Evolutionary conservation across 1,139 yeast species (phyloP), one percentile per base, ranked within the genome.

Genomic region (Barnettozyma hawaiiensis): DNA sequence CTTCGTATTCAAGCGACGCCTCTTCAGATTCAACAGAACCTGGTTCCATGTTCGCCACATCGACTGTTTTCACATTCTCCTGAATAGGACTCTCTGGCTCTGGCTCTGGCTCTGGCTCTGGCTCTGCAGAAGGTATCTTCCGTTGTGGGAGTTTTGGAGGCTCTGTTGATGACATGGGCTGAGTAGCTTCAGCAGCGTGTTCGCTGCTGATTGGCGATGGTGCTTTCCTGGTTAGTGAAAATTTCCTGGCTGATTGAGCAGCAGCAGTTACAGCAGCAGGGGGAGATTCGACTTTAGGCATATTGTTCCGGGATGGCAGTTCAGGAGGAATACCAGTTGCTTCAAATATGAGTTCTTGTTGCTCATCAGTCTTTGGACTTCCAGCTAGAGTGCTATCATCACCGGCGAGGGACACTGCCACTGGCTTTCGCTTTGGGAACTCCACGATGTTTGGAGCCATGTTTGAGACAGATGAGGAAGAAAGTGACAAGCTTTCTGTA

Each of bases 351-450:
- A 5, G n/a, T 15, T 15, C 19, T 16, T 31, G 33, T 16, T 31
- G n/a, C 9, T 7, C 21, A 2, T 16, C 33, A 5, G 33, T 9
- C 11, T 6, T 12, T 20, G 21, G 14, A 4, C 21, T 12, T 9
- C 21, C 24, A 15, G 35, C 5, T 32, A 10, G 3, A 12, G 3
- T 21, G 14, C 9, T 12, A 7, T 2, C 21, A 7, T 35, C 18
- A n/a, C 16, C 23, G 15, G 16, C 14, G 14, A 23, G 11, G 12
- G 15, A 9, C 9, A 19, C 24, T 9, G 11, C 16, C 3, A 53
- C 57, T 3, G 56, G 57, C 26, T 54, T 54, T 41, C 57, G 37
- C 40, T 45, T 48, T 21, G 50, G 52, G 7, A 35, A 38, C 0
- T 20, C 18, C 0, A 43, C 14, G 34, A 29, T 45, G 18, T 39